These are phyloP conservation scores for Trichoderma erinaceum DNA, from an alignment of 495 filamentous ascomycete genomes.

Conservation along the genomic window DNA sequence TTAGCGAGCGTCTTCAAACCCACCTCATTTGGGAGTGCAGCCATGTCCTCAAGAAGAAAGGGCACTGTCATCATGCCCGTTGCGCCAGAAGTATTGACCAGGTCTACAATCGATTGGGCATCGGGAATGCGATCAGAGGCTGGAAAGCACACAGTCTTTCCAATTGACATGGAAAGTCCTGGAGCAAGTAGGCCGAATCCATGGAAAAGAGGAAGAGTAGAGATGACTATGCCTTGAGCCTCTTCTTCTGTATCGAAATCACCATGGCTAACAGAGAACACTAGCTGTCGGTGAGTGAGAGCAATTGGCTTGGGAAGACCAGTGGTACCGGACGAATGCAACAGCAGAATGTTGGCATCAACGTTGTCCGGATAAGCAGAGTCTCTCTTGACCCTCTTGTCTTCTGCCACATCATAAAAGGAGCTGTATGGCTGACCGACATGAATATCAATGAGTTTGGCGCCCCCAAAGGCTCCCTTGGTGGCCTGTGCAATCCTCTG, in stretches of 20 bases:
- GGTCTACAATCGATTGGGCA: constrained; percentile 10
- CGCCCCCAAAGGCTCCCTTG: not conserved
- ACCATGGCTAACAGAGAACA: not conserved
- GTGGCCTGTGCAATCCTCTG: constrained; percentile 17
- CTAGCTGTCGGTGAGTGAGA: constrained; percentile 28
- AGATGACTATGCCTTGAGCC: constrained; percentile 24
- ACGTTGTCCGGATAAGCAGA: not conserved
- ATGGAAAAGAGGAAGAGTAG: constrained; percentile 35
- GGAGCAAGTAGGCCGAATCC: constrained; percentile 33
- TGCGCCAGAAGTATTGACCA: constrained; percentile 15
- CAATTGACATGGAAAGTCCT: constrained; percentile 25
- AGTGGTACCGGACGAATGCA: constrained; percentile 17
- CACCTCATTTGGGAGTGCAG: constrained; percentile 18
- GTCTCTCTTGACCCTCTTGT: not conserved
- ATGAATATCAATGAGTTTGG: not conserved
- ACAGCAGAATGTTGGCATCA: constrained; percentile 14
- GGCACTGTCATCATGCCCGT: constrained; percentile 33
- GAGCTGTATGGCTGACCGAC: constrained; percentile 9
- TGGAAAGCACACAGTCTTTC: constrained; percentile 29
- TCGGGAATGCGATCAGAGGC: constrained; percentile 19
- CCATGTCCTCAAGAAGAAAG: constrained; percentile 33
- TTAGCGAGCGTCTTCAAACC: constrained; percentile 20
- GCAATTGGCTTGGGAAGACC: constrained; percentile 36
- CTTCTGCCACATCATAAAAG: constrained; percentile 4
- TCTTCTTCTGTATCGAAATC: constrained; percentile 17